Evolutionary conservation across 208 protist genomes (phyloP).

Genomic region (Phytomonas sp.): DNA sequence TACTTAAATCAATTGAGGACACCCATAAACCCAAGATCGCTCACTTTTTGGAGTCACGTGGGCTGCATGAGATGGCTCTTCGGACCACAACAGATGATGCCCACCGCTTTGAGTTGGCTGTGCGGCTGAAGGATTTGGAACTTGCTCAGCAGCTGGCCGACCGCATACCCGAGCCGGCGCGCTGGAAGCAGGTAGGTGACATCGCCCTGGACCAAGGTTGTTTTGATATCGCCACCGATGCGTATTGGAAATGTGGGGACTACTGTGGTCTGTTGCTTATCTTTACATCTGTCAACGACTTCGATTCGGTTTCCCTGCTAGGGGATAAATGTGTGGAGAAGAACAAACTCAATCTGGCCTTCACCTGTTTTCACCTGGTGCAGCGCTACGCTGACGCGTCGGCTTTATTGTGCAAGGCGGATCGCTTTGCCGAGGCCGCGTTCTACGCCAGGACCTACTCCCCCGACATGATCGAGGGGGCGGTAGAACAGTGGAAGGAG

Average conservation of each 20-base stretch:
- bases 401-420: constrained; percentile 74
- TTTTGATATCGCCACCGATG: constrained; percentile 79
- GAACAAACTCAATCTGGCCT: constrained; percentile 91
- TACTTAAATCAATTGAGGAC: constrained; percentile 81
- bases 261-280: constrained; percentile 73
- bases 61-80: constrained; percentile 88
- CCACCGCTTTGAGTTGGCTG: constrained; percentile 93
- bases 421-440: constrained; percentile 89
- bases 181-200: constrained; percentile 94
- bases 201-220: constrained; percentile 72
- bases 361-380: constrained; percentile 87
- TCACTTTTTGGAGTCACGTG: constrained; percentile 92
- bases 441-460: constrained; percentile 95
- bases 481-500: constrained; percentile 88
- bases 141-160: constrained; percentile 76
- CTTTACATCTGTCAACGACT: constrained; percentile 63
- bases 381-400: constrained; percentile 76
- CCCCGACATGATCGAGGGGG: constrained; percentile 61
- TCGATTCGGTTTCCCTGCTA: constrained; percentile 58
- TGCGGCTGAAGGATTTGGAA: constrained; percentile 80
- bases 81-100: constrained; percentile 92
- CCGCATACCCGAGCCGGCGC: constrained; percentile 42
- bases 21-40: constrained; percentile 86
- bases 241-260: constrained; percentile 47
- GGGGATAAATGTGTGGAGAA: constrained; percentile 43